Percentiles rank a stretch among this genome's conserved stretches.
These are phyloP conservation scores for Myxozyma nipponensis DNA, from an alignment of 805 yeast genomes.

Conservation along the genomic window DNA sequence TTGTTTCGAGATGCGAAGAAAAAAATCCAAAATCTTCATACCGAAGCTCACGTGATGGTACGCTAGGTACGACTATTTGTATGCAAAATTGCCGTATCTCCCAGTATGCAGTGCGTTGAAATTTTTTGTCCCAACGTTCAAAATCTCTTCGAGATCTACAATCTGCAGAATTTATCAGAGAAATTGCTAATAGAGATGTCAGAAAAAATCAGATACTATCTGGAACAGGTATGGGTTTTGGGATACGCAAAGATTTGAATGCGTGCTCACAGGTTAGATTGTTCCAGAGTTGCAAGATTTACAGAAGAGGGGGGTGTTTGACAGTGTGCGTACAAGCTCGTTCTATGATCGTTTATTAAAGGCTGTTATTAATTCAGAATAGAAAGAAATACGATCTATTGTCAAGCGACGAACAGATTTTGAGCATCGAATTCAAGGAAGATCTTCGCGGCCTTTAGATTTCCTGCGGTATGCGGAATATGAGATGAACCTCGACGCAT, in stretches of 20 bases:
- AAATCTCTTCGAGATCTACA: not conserved
- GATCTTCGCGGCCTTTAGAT: constrained; percentile 77
- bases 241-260: not conserved
- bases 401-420: constrained; percentile 94
- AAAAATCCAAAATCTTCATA: too few species aligned
- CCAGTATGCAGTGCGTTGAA: not conserved
- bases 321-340: constrained; percentile 40
- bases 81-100: not conserved
- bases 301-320: constrained; percentile 73
- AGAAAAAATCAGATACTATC: constrained; percentile 53
- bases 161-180: too few species aligned
- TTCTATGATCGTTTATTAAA: not conserved
- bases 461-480: constrained; percentile 74
- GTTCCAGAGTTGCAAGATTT: constrained; percentile 93
- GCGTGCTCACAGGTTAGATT: constrained; percentile 42
- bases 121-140: not conserved
- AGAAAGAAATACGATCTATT: constrained; percentile 65
- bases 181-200: constrained; percentile 40
- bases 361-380: not conserved
- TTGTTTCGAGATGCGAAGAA: too few species aligned
- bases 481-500: constrained; percentile 72
- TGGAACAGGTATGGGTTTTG: constrained; percentile 43
- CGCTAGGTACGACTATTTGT: too few species aligned
- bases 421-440: constrained; percentile 80
- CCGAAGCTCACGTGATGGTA: too few species aligned